phyloP scores from a whole-genome alignment of 208 protist genomes.

The Wallacemonas sp. region DNA sequence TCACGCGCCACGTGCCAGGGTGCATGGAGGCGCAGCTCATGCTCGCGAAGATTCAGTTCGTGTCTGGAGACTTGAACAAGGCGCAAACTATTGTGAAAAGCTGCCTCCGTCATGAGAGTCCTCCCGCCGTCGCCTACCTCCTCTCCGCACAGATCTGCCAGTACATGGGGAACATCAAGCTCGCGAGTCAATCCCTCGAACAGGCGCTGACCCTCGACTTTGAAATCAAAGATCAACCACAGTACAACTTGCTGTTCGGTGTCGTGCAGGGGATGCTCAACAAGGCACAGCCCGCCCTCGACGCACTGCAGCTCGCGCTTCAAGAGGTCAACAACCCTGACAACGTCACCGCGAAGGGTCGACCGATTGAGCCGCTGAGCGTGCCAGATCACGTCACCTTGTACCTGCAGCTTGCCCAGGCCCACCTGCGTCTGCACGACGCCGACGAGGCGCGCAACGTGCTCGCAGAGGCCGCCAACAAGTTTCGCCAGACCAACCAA shows the following conservation, averaged over 20 bases:
- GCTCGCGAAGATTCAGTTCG: conserved; percentile 79
- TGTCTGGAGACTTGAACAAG: conserved; percentile 76
- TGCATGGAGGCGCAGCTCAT: conserved; percentile 89
- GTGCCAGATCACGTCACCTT: conserved; percentile 85
- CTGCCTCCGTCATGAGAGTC: conserved; percentile 74
- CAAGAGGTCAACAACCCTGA: conserved; percentile 19
- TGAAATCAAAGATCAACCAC: conserved; percentile 87
- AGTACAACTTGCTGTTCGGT: conserved; percentile 92
- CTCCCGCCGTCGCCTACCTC: conserved; percentile 81
- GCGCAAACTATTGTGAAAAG: conserved; percentile 67
- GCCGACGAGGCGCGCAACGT: conserved; percentile 69
- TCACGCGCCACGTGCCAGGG: conserved; percentile 82
- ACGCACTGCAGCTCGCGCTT: conserved; percentile 55
- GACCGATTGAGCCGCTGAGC: conserved; percentile 62
- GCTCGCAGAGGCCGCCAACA: conserved; percentile 53
- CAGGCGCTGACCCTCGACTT: conserved; percentile 94
- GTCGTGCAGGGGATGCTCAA: conserved; percentile 69
- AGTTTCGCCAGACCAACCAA: conserved; percentile 74
- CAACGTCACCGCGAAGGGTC: conserved; percentile 35
- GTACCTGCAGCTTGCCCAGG: conserved; percentile 86
- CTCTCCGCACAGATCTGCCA: conserved; percentile 91
- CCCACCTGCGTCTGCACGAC: conserved; percentile 74
- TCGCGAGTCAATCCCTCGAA: conserved; percentile 87
- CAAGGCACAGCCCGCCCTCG: conserved; percentile 70
- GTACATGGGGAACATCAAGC: conserved; percentile 72